Percentiles rank a stretch among this genome's conserved stretches.
phyloP scores from a whole-genome alignment of 1,284 basidiomycete species.

The Ceratobasidium sp. region DNA sequence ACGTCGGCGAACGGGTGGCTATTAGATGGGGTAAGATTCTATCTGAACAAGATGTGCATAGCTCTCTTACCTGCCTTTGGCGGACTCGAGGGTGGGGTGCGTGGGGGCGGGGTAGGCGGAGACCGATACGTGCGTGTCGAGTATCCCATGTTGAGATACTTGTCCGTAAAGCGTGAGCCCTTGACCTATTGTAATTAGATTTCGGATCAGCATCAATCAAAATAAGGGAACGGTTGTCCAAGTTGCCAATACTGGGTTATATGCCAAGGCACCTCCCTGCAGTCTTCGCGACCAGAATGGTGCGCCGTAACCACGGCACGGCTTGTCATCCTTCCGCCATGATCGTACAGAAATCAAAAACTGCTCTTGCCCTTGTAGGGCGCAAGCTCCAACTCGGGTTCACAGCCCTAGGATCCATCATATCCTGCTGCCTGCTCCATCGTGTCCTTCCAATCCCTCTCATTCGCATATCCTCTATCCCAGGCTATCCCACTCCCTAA shows the following conservation, averaged over 20 bases:
- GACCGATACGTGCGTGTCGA: constrained; percentile 59
- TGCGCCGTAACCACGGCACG: too few species aligned
- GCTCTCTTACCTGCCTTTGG: constrained; percentile 51
- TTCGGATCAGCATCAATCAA: not conserved
- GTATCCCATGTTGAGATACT: constrained; percentile 81
- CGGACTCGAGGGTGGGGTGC: constrained; percentile 60
- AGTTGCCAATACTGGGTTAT: not conserved
- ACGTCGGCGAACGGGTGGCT: constrained; percentile 55
- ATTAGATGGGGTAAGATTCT: constrained; percentile 37
- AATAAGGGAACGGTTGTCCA: not conserved
- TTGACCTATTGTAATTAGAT: constrained; percentile 66
- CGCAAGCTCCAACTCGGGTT: not conserved
- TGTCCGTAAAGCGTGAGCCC: constrained; percentile 91
- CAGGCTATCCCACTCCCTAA: not conserved
- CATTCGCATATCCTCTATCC: not conserved
- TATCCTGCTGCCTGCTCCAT: not conserved
- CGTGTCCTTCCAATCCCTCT: not conserved
- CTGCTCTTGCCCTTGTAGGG: not conserved
- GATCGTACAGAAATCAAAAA: not conserved
- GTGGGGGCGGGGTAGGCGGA: constrained; percentile 58
- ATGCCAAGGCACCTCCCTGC: not conserved
- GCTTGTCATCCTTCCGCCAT: too few species aligned
- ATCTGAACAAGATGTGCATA: not conserved
- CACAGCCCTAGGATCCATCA: not conserved
- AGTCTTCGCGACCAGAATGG: not conserved